Percentiles rank a stretch among this genome's conserved stretches.
phyloP scores from a whole-genome alignment of 768 basidiomycete species.

The Boletellus sp. region DNA sequence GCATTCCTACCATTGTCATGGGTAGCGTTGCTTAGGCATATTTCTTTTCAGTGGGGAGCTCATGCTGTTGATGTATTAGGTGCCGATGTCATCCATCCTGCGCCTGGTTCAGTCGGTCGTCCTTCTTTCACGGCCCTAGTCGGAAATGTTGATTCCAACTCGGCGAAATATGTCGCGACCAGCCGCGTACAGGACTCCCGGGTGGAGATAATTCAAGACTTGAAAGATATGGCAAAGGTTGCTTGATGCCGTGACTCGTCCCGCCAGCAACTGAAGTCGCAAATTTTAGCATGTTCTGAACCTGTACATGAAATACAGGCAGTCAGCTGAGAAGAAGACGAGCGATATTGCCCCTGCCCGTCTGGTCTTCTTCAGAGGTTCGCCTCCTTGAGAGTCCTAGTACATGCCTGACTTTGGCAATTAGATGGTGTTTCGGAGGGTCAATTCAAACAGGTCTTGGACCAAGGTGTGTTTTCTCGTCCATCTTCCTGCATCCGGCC shows the following conservation, averaged over 20 bases:
- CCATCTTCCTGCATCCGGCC: not conserved
- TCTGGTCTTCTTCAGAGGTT: conserved; percentile 75
- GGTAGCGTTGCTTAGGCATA: conserved; percentile 37
- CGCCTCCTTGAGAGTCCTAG: conserved; percentile 2
- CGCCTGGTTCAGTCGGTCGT: conserved; percentile 72
- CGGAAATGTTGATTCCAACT: conserved; percentile 72
- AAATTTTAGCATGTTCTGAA: conserved; percentile 45
- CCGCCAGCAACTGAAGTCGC: conserved; percentile 10
- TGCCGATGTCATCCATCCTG: conserved; percentile 81
- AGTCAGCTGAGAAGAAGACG: conserved; percentile 47
- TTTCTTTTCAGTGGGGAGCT: not conserved
- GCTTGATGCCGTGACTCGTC: not conserved
- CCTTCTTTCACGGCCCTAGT: conserved; percentile 83
- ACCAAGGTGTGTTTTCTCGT: conserved; percentile 43
- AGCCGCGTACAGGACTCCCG: conserved; percentile 64
- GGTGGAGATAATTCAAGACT: conserved; percentile 73
- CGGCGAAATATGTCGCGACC: conserved; percentile 65
- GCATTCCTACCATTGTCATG: conserved; percentile 76
- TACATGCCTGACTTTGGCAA: conserved; percentile 2
- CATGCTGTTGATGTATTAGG: conserved; percentile 36
- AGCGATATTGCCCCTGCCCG: conserved; percentile 51
- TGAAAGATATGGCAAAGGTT: conserved; percentile 63
- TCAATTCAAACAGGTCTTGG: conserved; percentile 47
- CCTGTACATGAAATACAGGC: conserved; percentile 59
- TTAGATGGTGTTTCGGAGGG: conserved; percentile 56